Evolutionary conservation across 371 early-diverging fungal species (phyloP), one percentile per base, ranked within the genome.

Genomic region (Mortierella polycephala): DNA sequence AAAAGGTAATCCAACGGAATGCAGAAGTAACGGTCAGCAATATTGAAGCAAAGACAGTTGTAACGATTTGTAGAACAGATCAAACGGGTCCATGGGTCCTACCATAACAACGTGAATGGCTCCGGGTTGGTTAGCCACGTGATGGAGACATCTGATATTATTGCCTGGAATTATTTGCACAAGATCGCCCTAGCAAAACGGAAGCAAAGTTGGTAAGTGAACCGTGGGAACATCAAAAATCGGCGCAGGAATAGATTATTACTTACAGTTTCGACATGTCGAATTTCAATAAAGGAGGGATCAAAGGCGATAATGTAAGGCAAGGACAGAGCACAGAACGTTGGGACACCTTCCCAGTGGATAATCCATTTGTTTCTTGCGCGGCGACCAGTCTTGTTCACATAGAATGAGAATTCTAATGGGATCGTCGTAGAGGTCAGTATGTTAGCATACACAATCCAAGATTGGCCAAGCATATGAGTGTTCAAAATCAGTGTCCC

Each of bases 231-330:
- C 2, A 50, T 23, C 10, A 44, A 30, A 10, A 7, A 11, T 9
- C n/a, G 23, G 14, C 5, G 51, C 18, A 40, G 40, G 42, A 0
- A 5, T n/a, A 10, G 7, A 0, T 30, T 30, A 49, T 23, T 47
- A 58, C 87, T 82, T 84, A 87, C 94, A 2, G 94, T 92, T 66
- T 93, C 91, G 13, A 94, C 91, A 71, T 96, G 87, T 21, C 96
- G 90, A 37, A 98, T 85, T 83, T 96, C 97, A 64, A 96, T 92
- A 75, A 98, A 97, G 21, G 86, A 84, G n/a, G 91, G 81, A 58
- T 95, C 96, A 74, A 95, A 96, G 0, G 95, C 98, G 72, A 97
- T 82, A 37, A 98, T 85, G 74, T 93, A 96, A 11, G 96, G 97
- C 53, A 61, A 46, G 10, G 60, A 74, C 53, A 82, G 77, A 74